These are phyloP conservation scores for Tolypocladium paradoxum DNA, from an alignment of 2,329 filamentous ascomycete species.

Conservation along the genomic window DNA sequence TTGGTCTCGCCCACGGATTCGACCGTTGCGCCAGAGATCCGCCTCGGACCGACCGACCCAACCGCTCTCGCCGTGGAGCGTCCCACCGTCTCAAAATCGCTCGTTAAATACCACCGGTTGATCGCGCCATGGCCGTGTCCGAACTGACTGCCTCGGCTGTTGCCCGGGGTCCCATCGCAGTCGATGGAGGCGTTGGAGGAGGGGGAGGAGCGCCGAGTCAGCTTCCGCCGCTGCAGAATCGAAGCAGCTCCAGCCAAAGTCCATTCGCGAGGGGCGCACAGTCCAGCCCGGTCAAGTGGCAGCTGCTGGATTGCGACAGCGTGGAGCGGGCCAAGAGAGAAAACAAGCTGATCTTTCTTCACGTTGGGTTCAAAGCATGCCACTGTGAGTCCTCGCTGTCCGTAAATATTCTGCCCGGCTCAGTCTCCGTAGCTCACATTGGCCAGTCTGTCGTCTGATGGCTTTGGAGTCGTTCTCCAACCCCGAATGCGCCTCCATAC, in stretches of 20 bases:
- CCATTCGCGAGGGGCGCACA: constrained; percentile 60
- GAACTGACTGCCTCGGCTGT: constrained; percentile 25
- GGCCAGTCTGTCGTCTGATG: constrained; percentile 75
- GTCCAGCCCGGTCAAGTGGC: constrained; percentile 82
- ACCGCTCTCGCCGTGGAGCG: neutral
- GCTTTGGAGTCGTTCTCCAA: constrained; percentile 86
- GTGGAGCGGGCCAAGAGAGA: constrained; percentile 66
- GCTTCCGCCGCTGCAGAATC: constrained; percentile 21
- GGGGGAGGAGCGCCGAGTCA: neutral
- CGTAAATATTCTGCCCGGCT: neutral
- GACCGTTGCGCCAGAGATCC: neutral
- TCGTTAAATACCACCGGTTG: neutral
- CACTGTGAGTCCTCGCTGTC: constrained; percentile 57
- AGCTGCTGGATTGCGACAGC: constrained; percentile 71
- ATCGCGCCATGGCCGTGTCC: constrained; percentile 5
- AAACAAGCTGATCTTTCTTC: constrained; percentile 85
- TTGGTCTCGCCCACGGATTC: no score
- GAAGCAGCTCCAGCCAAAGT: constrained; percentile 28
- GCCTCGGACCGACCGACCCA: neutral
- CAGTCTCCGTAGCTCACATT: neutral
- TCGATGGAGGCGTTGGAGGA: constrained; percentile 10
- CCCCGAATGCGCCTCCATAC: constrained; percentile 62
- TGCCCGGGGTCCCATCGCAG: constrained; percentile 17
- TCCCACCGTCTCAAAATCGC: neutral
- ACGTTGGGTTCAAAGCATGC: constrained; percentile 90